Conservation (phyloP, 2,329 filamentous ascomycete species). For the Aureobasidium sp. region DNA sequence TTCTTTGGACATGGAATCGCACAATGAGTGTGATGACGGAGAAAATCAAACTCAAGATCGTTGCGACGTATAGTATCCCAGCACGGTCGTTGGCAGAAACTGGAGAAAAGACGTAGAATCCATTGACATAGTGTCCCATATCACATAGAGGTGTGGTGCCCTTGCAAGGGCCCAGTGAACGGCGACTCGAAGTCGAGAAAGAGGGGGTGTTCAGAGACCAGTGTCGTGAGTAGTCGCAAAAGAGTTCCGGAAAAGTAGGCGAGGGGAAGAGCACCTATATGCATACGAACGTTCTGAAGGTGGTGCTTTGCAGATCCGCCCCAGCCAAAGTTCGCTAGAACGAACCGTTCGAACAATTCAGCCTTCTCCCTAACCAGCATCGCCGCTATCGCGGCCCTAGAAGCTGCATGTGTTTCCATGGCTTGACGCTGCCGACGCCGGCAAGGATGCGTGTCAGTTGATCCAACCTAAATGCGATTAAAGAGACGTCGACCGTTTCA, state of each 20-base stretch:
- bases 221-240: neutral
- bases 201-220: neutral
- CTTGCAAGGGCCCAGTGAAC: neutral
- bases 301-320: neutral
- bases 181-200: neutral
- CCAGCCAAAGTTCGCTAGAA: neutral
- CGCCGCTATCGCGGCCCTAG: neutral
- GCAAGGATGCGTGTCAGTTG: neutral
- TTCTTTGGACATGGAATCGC: slow-evolving; percentile 21
- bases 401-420: no score
- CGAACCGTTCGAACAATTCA: neutral
- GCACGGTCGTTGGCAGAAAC: slow-evolving; percentile 20
- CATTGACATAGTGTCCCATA: slow-evolving; percentile 11
- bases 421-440: neutral
- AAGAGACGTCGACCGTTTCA: slow-evolving; percentile 3
- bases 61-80: slow-evolving; percentile 23
- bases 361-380: neutral
- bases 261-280: neutral
- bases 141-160: neutral
- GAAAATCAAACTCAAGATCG: slow-evolving; percentile 22
- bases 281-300: neutral
- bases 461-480: neutral
- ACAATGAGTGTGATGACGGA: slow-evolving; percentile 20
- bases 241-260: neutral
- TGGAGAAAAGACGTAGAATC: slow-evolving; percentile 14